A percentile compares a stretch with the other conserved stretches of the same genome.
Evolutionary conservation across 2,329 filamentous ascomycete genomes (phyloP).

Genomic region (Colletotrichum somersetense): DNA sequence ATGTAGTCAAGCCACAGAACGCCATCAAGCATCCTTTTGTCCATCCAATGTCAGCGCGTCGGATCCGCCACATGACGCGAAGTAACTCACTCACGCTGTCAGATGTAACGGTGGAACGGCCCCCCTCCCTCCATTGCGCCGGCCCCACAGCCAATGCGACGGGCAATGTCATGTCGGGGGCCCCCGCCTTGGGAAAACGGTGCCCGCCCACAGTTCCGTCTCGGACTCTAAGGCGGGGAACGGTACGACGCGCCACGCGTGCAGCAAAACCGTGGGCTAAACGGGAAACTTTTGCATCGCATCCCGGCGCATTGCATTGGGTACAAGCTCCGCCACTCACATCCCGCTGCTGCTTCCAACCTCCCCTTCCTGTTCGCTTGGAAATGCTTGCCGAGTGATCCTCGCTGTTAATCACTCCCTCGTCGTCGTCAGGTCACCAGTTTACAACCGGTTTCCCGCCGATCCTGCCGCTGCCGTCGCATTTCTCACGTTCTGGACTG

Average conservation of each 20-base stretch:
- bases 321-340: constrained; percentile 30
- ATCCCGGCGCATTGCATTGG: constrained; percentile 28
- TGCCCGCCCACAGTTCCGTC: constrained; percentile 32
- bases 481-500: constrained; percentile 30
- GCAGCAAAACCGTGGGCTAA: constrained; percentile 20
- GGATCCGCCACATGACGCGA: constrained; percentile 34
- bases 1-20: constrained; percentile 31
- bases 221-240: constrained; percentile 11
- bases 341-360: constrained; percentile 7
- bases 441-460: constrained; percentile 14
- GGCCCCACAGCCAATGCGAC: background rate
- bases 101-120: constrained; percentile 40
- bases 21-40: constrained; percentile 10
- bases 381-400: constrained; percentile 1
- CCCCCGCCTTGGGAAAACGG: background rate
- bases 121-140: constrained; percentile 23
- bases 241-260: constrained; percentile 10
- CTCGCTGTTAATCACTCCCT: constrained; percentile 16
- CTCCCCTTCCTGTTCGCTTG: constrained; percentile 4
- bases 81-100: constrained; percentile 20
- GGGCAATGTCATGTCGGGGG: background rate
- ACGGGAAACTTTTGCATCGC: constrained; percentile 22
- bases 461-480: constrained; percentile 33
- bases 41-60: constrained; percentile 35
- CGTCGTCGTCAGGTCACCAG: constrained; percentile 28